Percentiles rank a stretch among this genome's conserved stretches.
These are phyloP conservation scores for Diplodia corticola DNA, from an alignment of 2,329 filamentous ascomycete genomes.

Conservation along the genomic window DNA sequence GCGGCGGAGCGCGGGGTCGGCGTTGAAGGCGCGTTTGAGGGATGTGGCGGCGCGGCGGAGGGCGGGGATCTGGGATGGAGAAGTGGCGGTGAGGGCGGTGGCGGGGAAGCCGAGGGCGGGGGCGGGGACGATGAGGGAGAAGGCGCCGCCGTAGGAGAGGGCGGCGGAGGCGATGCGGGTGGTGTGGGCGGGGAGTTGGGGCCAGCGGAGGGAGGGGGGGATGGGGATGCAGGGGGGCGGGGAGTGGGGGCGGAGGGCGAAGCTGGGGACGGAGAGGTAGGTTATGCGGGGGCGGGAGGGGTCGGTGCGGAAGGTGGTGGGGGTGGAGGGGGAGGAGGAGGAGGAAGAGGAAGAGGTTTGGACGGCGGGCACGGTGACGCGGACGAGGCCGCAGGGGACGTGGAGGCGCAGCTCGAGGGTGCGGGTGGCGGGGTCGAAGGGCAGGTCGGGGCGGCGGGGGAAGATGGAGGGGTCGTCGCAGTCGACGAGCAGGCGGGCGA, in stretches of 20 bases:
- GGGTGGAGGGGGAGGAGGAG: no score
- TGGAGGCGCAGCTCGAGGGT: slow-evolving; percentile 42
- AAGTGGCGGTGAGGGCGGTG: slow-evolving; percentile 1
- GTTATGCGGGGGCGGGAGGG: slow-evolving; percentile 40
- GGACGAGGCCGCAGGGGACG: slow-evolving; percentile 48
- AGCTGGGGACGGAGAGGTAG: slow-evolving; percentile 48
- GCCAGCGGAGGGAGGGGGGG: slow-evolving; percentile 38
- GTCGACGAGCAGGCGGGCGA: slow-evolving; percentile 42
- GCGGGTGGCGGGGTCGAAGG: slow-evolving; percentile 28
- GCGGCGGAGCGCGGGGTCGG: slow-evolving; percentile 24
- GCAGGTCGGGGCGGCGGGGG: slow-evolving; percentile 38
- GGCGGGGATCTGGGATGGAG: not conserved
- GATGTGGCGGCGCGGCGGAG: slow-evolving; percentile 36
- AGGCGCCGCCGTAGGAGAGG: slow-evolving; percentile 47
- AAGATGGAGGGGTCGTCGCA: slow-evolving; percentile 42
- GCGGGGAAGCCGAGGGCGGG: slow-evolving; percentile 42
- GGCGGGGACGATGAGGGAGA: slow-evolving; percentile 44
- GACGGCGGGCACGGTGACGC: slow-evolving; percentile 42
- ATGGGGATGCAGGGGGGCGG: slow-evolving; percentile 36
- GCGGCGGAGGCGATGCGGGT: not conserved
- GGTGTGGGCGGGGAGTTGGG: slow-evolving; percentile 28
- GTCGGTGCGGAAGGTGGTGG: slow-evolving; percentile 35
- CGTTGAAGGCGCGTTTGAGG: slow-evolving; percentile 37
- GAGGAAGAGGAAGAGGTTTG: not conserved
- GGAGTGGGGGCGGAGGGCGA: slow-evolving; percentile 38